Percentiles rank a stretch among this genome's conserved stretches.
Evolutionary conservation across 2,329 filamentous ascomycete genomes (phyloP).

Genomic region (Hypoxylon sp.): DNA sequence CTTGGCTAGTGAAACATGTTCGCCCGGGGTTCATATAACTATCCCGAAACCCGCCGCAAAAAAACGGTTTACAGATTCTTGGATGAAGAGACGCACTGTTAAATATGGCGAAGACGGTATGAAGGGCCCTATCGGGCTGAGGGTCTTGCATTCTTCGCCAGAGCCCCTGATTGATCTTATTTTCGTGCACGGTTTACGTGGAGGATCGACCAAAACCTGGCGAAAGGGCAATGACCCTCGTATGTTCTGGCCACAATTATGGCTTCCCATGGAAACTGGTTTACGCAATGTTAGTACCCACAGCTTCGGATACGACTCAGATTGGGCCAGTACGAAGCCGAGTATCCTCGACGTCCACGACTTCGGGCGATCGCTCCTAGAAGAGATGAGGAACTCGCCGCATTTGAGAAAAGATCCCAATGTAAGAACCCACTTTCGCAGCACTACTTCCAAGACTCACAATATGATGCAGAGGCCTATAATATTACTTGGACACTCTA

Average conservation of each 20-base stretch:
- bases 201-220: conserved; percentile 61
- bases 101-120: conserved; percentile 23
- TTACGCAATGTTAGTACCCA: conserved; percentile 52
- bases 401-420: conserved; percentile 30
- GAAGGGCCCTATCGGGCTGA: conserved; percentile 49
- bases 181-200: conserved; percentile 61
- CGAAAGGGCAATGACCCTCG: conserved; percentile 51
- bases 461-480: conserved; percentile 44
- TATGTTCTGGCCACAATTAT: conserved; percentile 59
- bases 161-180: conserved; percentile 57
- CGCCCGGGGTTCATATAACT: background rate
- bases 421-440: background rate
- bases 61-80: conserved; percentile 1
- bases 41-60: background rate
- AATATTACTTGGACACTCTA: conserved; percentile 51
- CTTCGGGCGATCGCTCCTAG: conserved; percentile 52
- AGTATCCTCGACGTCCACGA: conserved; percentile 51
- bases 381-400: conserved; percentile 50
- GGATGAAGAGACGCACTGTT: background rate
- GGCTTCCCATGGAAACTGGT: conserved; percentile 55
- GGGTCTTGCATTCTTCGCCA: conserved; percentile 48
- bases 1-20: background rate
- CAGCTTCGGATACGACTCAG: conserved; percentile 54
- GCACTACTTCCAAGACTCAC: background rate
- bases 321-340: conserved; percentile 45